These are phyloP conservation scores for Babesia gibsoni DNA, from an alignment of 169 alveolate species.

Conservation along the genomic window DNA sequence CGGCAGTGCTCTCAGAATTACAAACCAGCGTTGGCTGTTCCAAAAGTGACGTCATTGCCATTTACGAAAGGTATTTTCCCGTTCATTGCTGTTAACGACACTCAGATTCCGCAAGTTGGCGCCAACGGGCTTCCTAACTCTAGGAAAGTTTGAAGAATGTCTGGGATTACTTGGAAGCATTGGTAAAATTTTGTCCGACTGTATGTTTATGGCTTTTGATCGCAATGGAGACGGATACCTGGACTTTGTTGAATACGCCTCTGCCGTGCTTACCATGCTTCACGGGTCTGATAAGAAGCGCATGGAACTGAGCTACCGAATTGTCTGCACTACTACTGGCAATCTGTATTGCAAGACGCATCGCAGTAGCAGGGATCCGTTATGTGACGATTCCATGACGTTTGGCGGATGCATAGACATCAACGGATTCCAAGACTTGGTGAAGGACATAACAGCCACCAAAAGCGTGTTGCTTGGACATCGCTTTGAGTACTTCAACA, in stretches of 20 bases:
- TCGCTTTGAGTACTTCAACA: background rate
- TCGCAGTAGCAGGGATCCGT: background rate
- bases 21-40: constrained; percentile 8
- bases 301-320: constrained; percentile 70
- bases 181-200: constrained; percentile 45
- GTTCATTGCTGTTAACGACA: background rate
- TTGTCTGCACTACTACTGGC: constrained; percentile 39
- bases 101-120: constrained; percentile 54
- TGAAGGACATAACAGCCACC: constrained; percentile 37
- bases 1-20: background rate
- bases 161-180: constrained; percentile 60
- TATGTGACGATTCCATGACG: background rate
- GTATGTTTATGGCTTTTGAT: constrained; percentile 79
- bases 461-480: constrained; percentile 15
- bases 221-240: constrained; percentile 68
- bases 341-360: background rate
- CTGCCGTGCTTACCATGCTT: constrained; percentile 75
- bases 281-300: constrained; percentile 71
- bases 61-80: constrained; percentile 1
- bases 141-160: constrained; percentile 39
- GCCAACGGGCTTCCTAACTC: constrained; percentile 42
- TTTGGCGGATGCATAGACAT: constrained; percentile 23
- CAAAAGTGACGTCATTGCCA: background rate
- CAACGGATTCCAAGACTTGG: constrained; percentile 35
- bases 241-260: constrained; percentile 75